Evolutionary conservation across 305 asterid genomes (phyloP).

Genomic region (Solanum chacoense): DNA sequence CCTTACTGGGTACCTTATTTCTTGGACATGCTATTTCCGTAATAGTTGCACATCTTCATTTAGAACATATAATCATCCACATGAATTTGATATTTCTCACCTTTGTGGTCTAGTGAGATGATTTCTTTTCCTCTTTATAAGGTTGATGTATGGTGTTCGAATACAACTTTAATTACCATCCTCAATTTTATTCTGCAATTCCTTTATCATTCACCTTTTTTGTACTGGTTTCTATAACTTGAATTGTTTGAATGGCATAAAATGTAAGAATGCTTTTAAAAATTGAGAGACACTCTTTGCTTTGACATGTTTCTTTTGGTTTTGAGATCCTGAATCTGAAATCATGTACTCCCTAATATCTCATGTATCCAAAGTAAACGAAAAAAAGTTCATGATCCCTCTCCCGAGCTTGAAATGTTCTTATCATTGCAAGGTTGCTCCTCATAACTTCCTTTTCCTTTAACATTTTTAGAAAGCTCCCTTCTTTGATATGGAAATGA

Average conservation of each 20-base stretch:
- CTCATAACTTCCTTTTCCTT: background rate
- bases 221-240: background rate
- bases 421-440: background rate
- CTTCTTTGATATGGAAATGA: background rate
- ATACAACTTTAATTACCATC: background rate
- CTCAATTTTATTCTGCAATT: background rate
- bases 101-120: background rate
- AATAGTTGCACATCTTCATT: background rate
- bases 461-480: background rate
- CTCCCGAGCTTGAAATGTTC: background rate
- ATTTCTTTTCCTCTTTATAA: background rate
- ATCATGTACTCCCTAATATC: background rate
- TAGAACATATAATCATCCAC: background rate
- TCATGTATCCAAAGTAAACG: background rate
- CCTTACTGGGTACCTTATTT: conserved; percentile 45
- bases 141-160: background rate
- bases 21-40: background rate
- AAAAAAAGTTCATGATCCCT: background rate
- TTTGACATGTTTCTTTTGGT: background rate
- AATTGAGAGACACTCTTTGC: background rate
- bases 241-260: background rate
- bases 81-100: background rate
- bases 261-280: background rate
- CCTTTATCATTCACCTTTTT: background rate
- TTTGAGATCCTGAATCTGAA: background rate